A percentile compares a stretch with the other conserved stretches of the same genome.
These are phyloP conservation scores for Apostasia ramifera DNA, from an alignment of 106 monocot species.

Conservation along the genomic window DNA sequence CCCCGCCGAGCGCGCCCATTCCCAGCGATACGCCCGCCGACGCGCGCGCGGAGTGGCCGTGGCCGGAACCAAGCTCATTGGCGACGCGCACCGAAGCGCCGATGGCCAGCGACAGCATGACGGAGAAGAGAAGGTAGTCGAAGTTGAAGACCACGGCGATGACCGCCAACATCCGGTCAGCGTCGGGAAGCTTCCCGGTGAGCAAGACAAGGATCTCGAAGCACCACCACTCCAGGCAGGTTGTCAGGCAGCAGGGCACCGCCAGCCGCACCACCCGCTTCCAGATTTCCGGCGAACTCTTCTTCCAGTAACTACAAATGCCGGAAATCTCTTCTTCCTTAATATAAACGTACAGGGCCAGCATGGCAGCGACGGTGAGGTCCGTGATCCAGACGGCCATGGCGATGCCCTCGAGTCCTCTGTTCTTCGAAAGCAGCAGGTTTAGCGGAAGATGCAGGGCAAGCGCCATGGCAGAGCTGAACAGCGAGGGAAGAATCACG, in stretches of 20 bases:
- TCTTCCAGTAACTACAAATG: constrained; percentile 18
- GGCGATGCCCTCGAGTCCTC: constrained; percentile 59
- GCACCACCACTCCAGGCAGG: constrained; percentile 89
- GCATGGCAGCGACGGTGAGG: constrained; percentile 34
- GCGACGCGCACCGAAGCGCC: constrained; percentile 50
- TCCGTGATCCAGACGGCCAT: constrained; percentile 75
- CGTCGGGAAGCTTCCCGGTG: constrained; percentile 40
- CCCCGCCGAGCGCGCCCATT: constrained; percentile 12
- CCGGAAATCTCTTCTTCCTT: neutral
- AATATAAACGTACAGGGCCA: constrained; percentile 32
- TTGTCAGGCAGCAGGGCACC: constrained; percentile 42
- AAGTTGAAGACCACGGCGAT: constrained; percentile 59
- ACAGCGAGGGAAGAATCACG: constrained; percentile 58
- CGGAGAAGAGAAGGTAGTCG: constrained; percentile 57
- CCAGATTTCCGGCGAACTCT: constrained; percentile 13
- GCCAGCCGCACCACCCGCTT: constrained; percentile 27
- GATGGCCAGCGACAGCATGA: constrained; percentile 48
- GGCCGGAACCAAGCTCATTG: constrained; percentile 57
- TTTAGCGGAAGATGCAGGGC: constrained; percentile 58
- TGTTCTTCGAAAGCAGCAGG: constrained; percentile 31
- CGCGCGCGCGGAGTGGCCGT: constrained; percentile 1
- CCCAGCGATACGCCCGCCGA: constrained; percentile 32
- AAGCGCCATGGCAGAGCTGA: constrained; percentile 46
- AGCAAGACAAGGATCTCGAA: constrained; percentile 60
- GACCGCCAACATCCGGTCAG: constrained; percentile 22